Base-by-base conservation (phyloP, 345 rosid genomes). In the Citrus medica region DNA sequence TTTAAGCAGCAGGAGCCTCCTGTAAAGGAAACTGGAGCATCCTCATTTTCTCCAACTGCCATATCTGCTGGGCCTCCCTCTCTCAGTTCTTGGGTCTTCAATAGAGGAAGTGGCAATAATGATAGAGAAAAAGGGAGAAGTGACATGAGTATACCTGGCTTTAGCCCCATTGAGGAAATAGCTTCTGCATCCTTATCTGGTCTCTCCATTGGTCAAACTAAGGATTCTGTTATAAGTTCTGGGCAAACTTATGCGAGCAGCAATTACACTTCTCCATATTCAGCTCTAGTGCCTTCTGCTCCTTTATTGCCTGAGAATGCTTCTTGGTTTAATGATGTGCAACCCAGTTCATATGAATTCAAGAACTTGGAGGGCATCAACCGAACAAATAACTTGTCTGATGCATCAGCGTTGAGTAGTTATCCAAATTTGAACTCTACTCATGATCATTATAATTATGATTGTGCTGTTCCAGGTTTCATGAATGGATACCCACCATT, bases 301-400 rank as follows among this genome's bases (percentile, higher is more conserved):
- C 99, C 99, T 10, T 85, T 91, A 66, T 86, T 96, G 71, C 97
- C 99, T 42, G 97, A 93, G 65, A 85, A 90, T 81, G 96, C 90
- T 56, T 73, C 82, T 76, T 92, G 94, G 95, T 82, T 83, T 63
- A 84, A 72, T 74, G 87, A 85, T 75, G 59, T 46, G 19, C 77
- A 76, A n/a, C 72, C 89, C 14, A 74, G 73, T 32, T 80, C 78
- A 58, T 37, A 80, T 0, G 72, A 82, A 59, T 70, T 17, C 67
- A 77, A 55, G 32, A 38, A 69, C 38, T 62, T 78, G 3, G 86
- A 67, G 66, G 59, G 46, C 82, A 83, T 76, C 53, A 86, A 76
- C 76, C 78, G 62, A 78, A 60, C 85, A n/a, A 87, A 83, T 77
- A 71, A 73, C 78, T 72, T 76, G 73, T 77, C 63, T 71, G 86